Evolutionary conservation across 2,329 filamentous ascomycete species (phyloP).

Genomic region (Trichocomaceae sp.): DNA sequence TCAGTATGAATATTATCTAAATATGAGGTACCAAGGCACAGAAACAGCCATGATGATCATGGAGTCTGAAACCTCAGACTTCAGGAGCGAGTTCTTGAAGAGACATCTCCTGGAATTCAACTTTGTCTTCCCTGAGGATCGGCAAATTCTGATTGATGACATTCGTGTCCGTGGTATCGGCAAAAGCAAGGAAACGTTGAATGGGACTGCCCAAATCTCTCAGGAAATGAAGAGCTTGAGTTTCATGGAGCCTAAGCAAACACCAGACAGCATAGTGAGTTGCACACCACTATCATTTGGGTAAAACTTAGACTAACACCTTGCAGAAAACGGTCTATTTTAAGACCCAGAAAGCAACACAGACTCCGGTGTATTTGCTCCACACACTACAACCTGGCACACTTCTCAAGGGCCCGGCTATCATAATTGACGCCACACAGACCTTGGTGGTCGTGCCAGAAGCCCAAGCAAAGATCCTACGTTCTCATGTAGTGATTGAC

Average conservation of each 20-base stretch:
- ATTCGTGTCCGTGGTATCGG: slow-evolving; percentile 59
- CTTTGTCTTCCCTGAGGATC: slow-evolving; percentile 78
- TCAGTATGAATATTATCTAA: neutral
- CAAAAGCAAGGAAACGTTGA: neutral
- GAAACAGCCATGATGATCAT: neutral
- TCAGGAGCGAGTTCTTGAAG: neutral
- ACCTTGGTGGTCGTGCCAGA: neutral
- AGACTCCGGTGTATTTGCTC: neutral
- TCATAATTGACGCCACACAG: neutral
- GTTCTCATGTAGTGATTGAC: neutral
- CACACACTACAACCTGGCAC: neutral
- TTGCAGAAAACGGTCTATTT: neutral
- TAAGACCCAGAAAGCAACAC: neutral
- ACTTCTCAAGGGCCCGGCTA: neutral
- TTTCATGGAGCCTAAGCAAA: neutral
- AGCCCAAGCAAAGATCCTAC: neutral
- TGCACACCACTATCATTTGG: neutral
- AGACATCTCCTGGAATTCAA: neutral
- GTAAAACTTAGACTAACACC: neutral
- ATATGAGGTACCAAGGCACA: neutral
- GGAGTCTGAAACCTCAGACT: neutral
- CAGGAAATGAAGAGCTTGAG: neutral
- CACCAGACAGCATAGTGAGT: neutral
- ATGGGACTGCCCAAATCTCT: neutral
- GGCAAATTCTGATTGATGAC: slow-evolving; percentile 85